Base-by-base conservation (phyloP, 1,284 basidiomycete species). In the Anthracocystis setariae region DNA sequence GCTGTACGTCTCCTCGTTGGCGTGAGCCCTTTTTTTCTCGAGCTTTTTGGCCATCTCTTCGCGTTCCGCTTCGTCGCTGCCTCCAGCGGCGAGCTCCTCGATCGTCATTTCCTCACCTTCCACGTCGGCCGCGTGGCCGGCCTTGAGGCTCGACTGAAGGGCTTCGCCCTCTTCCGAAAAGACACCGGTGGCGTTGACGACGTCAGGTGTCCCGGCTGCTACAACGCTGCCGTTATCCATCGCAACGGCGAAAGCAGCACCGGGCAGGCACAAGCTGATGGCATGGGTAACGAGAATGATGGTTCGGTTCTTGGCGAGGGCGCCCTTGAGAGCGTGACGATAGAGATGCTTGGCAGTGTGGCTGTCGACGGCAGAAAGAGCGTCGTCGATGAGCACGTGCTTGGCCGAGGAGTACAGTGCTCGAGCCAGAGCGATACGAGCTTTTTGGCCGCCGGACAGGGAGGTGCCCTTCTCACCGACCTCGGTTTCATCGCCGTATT, bases 341-440 rank as follows among this genome's bases (percentile, higher is more conserved):
- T 90, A 85, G 25, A 92, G 82, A 79, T 88, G 90, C 67, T 89
- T 88, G 40, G 91, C 91, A 2, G 91, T 93, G 77, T 93, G 91
- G 84, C 92, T 92, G 82, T 95, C 93, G 8, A 95, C 91, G 1
- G 92, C 92, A 0, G 91, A 90, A 13, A 95, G 85, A 52, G 94
- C 92, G 78, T 98, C 95, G 77, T 98, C 95, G 39, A 98, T 85
- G 43, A 96, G 86, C 0, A 98, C 84, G 23, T 91, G 86, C 0
- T 90, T 90, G 9, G 95, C 94, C 27, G 92, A 87, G 51, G 92
- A 94, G 84, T 98, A 98, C 24, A 98, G 89, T 1, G 95, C 94
- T 56, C 95, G 89, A 21, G 94, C 94, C 8, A 81, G 64, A 8
- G 76, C 80, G 25, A 84, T 79, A 85, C 95, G 87, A 32, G 93